phyloP scores from a whole-genome alignment of 139 green algal genomes.

The Gonium pectorale region DNA sequence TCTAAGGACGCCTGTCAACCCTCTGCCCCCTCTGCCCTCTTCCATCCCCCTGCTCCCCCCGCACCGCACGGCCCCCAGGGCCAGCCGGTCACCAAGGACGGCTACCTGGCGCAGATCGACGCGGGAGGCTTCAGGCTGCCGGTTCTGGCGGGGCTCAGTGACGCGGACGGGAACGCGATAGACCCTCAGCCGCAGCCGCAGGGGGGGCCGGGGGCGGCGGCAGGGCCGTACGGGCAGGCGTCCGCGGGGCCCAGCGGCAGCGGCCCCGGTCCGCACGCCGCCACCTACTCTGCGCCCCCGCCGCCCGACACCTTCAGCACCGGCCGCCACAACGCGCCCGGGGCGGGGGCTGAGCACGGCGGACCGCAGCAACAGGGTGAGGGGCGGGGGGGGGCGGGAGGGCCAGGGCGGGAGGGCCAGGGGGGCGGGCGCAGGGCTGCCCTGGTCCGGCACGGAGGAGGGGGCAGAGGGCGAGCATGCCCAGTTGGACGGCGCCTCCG shows the following conservation, averaged over 20 bases:
- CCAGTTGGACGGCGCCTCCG: too few species aligned
- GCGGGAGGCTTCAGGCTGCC: conserved; percentile 51
- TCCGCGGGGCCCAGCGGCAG: not conserved
- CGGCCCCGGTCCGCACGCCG: not conserved
- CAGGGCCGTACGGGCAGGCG: not conserved
- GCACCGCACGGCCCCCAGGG: conserved; percentile 34
- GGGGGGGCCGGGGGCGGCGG: too few species aligned
- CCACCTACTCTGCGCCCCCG: conserved; percentile 24
- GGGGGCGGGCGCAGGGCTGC: too few species aligned
- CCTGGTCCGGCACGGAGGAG: too few species aligned
- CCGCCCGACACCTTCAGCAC: conserved; percentile 28
- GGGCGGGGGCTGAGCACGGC: not conserved
- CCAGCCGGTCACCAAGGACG: conserved; percentile 40
- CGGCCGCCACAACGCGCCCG: not conserved
- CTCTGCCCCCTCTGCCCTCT: not conserved
- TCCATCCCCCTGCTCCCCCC: too few species aligned
- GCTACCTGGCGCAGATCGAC: conserved; percentile 55
- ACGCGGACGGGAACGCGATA: conserved; percentile 25
- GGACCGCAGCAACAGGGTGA: not conserved
- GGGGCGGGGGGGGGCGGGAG: too few species aligned
- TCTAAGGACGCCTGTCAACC: too few species aligned
- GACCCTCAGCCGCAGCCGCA: conserved; percentile 4
- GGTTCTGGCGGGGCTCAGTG: conserved; percentile 47
- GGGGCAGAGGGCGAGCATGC: too few species aligned
- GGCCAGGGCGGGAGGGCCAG: too few species aligned